phyloP scores from a whole-genome alignment of 1,139 yeast genomes.

The Suhomyces maxii region DNA sequence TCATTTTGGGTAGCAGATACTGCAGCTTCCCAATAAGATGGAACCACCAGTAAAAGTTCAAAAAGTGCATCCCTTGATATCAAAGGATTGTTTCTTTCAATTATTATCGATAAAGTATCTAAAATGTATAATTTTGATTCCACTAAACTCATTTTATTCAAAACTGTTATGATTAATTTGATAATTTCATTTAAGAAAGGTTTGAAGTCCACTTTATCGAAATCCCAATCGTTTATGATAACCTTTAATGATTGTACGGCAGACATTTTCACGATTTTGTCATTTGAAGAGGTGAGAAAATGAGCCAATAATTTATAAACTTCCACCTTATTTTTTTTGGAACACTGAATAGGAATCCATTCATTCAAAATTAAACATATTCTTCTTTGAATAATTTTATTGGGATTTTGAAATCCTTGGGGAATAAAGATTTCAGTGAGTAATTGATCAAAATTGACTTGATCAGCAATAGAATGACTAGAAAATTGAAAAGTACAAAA shows the following conservation, averaged over 20 bases:
- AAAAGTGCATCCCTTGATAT: slow-evolving; percentile 51
- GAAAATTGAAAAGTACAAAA: slow-evolving; percentile 81
- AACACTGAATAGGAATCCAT: slow-evolving; percentile 73
- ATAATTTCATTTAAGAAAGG: slow-evolving; percentile 63
- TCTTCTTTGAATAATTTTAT: slow-evolving; percentile 71
- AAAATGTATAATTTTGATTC: slow-evolving; percentile 76
- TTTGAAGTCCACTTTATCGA: slow-evolving; percentile 62
- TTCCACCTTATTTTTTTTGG: slow-evolving; percentile 54
- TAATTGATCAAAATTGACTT: slow-evolving; percentile 62
- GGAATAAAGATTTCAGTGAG: slow-evolving; percentile 65
- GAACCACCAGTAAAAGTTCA: slow-evolving; percentile 61
- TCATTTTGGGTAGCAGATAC: slow-evolving; percentile 51
- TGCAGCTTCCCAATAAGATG: slow-evolving; percentile 67
- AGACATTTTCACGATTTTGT: slow-evolving; percentile 72
- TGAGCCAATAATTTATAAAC: slow-evolving; percentile 57
- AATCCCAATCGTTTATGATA: slow-evolving; percentile 85
- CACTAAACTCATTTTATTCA: slow-evolving; percentile 52
- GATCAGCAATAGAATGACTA: slow-evolving; percentile 61
- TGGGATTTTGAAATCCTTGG: slow-evolving; percentile 52
- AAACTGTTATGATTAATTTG: slow-evolving; percentile 45
- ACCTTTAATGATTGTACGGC: slow-evolving; percentile 71
- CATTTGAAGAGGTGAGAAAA: slow-evolving; percentile 53
- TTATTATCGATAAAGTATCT: slow-evolving; percentile 62
- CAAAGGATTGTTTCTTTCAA: slow-evolving; percentile 65
- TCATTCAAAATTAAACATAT: slow-evolving; percentile 74